These are phyloP conservation scores for Leucogyrophana mollusca DNA, from an alignment of 768 basidiomycete genomes.

Conservation along the genomic window DNA sequence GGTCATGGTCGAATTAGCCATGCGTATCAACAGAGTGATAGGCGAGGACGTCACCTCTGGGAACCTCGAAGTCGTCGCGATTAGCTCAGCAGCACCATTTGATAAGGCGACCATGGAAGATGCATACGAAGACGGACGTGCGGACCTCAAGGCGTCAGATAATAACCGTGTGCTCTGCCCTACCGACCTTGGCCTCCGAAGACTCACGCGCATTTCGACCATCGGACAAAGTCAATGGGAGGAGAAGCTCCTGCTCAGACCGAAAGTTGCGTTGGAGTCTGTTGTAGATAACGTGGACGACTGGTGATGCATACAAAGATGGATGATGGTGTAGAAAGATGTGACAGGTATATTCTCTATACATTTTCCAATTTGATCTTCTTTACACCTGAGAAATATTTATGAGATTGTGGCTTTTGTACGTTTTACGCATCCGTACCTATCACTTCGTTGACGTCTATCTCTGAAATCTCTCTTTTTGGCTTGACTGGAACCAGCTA, in stretches of 20 bases:
- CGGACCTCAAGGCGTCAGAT: conserved; percentile 1
- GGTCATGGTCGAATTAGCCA: conserved; percentile 42
- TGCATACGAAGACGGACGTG: conserved; percentile 27
- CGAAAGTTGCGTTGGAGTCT: conserved; percentile 38
- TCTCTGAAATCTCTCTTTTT: conserved; percentile 2
- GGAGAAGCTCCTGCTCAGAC: conserved; percentile 32
- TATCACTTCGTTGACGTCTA: background rate
- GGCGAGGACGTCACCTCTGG: conserved; percentile 30
- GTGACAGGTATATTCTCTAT: background rate
- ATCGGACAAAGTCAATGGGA: conserved; percentile 29
- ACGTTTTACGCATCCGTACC: background rate
- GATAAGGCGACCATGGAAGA: conserved; percentile 29
- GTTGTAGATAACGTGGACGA: conserved; percentile 33
- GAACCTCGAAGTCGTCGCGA: conserved; percentile 24
- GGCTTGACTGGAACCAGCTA: background rate
- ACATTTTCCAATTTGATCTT: conserved; percentile 5
- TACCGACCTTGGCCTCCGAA: conserved; percentile 36
- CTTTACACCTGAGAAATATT: background rate
- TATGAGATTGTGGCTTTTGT: background rate
- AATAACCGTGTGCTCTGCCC: conserved; percentile 30
- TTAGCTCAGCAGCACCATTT: conserved; percentile 21
- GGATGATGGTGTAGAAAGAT: no score
- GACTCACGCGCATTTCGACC: conserved; percentile 23
- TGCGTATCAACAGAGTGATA: conserved; percentile 43
- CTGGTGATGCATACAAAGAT: conserved; percentile 3